Percentiles rank a stretch among this genome's conserved stretches.
phyloP scores from a whole-genome alignment of 495 filamentous ascomycete species.

The Hypoxylon rickii region DNA sequence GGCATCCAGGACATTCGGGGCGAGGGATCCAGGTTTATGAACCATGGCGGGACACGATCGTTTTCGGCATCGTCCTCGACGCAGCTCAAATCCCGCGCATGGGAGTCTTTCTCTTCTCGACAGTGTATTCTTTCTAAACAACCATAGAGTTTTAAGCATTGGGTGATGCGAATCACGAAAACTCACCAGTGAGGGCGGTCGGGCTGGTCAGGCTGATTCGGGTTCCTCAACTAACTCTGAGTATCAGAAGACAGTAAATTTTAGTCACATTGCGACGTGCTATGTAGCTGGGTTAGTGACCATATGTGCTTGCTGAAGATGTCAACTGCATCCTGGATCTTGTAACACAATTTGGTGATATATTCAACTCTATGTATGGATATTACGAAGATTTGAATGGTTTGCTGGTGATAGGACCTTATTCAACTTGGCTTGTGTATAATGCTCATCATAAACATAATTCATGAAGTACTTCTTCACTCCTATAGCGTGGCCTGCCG shows the following conservation, averaged over 20 bases:
- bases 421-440: no score
- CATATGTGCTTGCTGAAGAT: no score
- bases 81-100: constrained; percentile 2
- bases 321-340: no score
- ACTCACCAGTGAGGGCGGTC: background rate
- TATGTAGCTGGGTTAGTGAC: no score
- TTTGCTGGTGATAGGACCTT: no score
- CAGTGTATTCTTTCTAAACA: background rate
- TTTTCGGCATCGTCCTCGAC: constrained; percentile 7
- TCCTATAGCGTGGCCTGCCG: no score
- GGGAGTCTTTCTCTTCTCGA: background rate
- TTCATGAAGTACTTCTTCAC: no score
- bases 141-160: constrained; percentile 19
- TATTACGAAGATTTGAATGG: no score
- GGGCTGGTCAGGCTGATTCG: background rate
- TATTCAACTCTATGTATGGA: no score
- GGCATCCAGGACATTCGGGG: background rate
- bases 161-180: constrained; percentile 30
- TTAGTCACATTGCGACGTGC: no score
- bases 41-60: constrained; percentile 6
- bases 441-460: no score
- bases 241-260: background rate
- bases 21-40: constrained; percentile 7
- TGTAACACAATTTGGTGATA: no score
- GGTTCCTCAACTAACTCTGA: background rate